phyloP scores from a whole-genome alignment of 306 rosid genomes.

The Canavalia gladiata region DNA sequence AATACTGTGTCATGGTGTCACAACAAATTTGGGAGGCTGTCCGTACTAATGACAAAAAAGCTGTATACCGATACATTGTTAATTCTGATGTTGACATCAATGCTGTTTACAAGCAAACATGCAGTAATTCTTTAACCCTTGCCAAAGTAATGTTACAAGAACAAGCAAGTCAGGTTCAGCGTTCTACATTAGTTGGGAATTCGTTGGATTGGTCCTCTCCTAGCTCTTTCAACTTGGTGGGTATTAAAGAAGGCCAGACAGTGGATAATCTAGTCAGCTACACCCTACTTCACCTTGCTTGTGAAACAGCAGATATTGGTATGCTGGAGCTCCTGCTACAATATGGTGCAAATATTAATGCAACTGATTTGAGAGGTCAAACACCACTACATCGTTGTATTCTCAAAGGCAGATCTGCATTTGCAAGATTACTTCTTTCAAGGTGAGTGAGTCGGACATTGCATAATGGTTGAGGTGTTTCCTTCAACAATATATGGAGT shows the following conservation, averaged over 20 bases:
- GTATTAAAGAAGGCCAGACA: conserved; percentile 64
- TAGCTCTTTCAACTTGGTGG: no score
- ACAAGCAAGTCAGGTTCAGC: conserved; percentile 67
- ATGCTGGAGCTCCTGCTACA: conserved; percentile 98
- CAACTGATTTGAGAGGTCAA: conserved; percentile 77
- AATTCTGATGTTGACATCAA: conserved; percentile 85
- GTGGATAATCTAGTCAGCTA: conserved; percentile 78
- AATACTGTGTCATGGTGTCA: conserved; percentile 72
- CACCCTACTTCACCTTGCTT: conserved; percentile 93
- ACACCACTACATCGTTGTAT: conserved; percentile 88
- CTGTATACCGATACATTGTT: conserved; percentile 90
- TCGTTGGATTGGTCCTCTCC: conserved; percentile 69
- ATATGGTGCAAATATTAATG: conserved; percentile 90
- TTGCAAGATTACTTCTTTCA: conserved; percentile 78
- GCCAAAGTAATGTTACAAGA: conserved; percentile 96
- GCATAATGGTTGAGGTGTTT: conserved; percentile 20
- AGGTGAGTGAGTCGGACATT: conserved; percentile 75
- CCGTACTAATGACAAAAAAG: conserved; percentile 88
- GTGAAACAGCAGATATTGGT: conserved; percentile 93
- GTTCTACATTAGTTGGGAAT: conserved; percentile 64
- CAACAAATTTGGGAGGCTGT: conserved; percentile 95
- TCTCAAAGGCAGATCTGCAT: conserved; percentile 67
- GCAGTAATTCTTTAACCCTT: conserved; percentile 78
- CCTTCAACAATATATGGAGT: conserved; percentile 18
- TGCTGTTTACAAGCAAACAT: conserved; percentile 70